Evolutionary conservation across 1,284 basidiomycete species (phyloP).

Genomic region (Tausonia pullulans): DNA sequence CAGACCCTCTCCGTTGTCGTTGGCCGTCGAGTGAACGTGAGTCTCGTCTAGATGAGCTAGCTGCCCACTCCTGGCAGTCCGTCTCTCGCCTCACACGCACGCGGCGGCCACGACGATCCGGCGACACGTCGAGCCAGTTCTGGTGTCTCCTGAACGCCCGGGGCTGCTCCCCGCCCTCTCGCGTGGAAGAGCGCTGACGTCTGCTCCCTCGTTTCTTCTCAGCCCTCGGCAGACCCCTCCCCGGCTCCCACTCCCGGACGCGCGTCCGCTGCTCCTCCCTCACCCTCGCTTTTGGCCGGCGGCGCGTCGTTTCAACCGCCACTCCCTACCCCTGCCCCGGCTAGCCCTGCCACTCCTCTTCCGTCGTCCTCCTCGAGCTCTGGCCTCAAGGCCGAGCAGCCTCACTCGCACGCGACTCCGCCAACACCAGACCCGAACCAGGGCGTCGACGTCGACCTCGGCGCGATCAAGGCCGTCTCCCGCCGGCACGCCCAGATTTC

Average conservation of each 20-base stretch:
- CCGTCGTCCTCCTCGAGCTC: conserved; percentile 29
- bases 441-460: conserved; percentile 85
- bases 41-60: neutral
- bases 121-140: neutral
- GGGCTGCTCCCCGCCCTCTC: neutral
- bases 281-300: neutral
- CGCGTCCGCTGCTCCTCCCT: neutral
- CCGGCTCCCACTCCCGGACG: neutral
- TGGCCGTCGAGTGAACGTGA: conserved; percentile 39
- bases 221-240: conserved; percentile 5
- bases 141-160: neutral
- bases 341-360: conserved; percentile 32
- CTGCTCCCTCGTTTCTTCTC: neutral
- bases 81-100: neutral
- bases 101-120: neutral
- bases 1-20: conserved; percentile 66
- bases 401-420: conserved; percentile 28
- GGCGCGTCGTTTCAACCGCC: conserved; percentile 6
- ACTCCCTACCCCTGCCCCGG: conserved; percentile 15
- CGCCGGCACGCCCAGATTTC: conserved; percentile 91
- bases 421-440: conserved; percentile 35
- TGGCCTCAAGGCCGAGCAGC: conserved; percentile 23
- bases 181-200: neutral
- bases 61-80: no score
- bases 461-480: conserved; percentile 92